These are phyloP conservation scores for Podila horticola DNA, from an alignment of 192 early-diverging fungal genomes.

Conservation along the genomic window DNA sequence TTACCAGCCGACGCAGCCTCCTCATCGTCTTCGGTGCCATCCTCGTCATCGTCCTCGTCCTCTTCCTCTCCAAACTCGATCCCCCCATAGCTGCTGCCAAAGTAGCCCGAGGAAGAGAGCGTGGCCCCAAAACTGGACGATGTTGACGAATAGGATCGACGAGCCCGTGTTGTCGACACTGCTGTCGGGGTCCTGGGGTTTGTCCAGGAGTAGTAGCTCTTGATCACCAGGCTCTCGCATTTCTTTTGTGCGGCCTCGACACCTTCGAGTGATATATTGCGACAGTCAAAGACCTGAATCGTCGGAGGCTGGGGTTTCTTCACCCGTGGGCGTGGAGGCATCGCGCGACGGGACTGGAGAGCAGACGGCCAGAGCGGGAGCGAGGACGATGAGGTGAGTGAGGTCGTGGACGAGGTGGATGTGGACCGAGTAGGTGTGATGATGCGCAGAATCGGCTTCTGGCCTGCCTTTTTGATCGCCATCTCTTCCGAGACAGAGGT, in stretches of 20 bases:
- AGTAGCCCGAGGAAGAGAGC: too few species aligned
- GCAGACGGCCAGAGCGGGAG: conserved; percentile 18
- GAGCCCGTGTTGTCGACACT: not conserved
- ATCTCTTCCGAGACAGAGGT: conserved; percentile 39
- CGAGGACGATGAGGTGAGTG: conserved; percentile 18
- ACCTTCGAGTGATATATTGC: conserved; percentile 58
- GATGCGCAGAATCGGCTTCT: conserved; percentile 16
- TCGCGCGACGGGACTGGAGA: conserved; percentile 6
- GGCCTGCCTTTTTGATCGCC: conserved; percentile 40
- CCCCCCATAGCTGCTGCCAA: conserved; percentile 6
- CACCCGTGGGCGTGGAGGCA: not conserved
- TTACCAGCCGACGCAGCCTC: not conserved
- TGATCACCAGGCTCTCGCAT: conserved; percentile 50
- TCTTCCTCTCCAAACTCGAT: not conserved
- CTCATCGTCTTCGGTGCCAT: conserved; percentile 25
- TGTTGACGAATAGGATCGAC: not conserved
- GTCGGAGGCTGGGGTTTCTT: conserved; percentile 15
- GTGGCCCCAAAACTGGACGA: conserved; percentile 9
- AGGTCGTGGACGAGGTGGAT: conserved; percentile 11
- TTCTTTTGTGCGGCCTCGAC: conserved; percentile 51
- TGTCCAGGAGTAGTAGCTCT: conserved; percentile 61
- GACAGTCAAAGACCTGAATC: conserved; percentile 62
- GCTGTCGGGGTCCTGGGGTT: conserved; percentile 22
- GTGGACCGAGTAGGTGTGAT: conserved; percentile 25
- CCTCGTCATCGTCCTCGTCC: conserved; percentile 4